Evolutionary conservation across 345 rosid genomes (phyloP).

Genomic region (Schrenkiella parvula): DNA sequence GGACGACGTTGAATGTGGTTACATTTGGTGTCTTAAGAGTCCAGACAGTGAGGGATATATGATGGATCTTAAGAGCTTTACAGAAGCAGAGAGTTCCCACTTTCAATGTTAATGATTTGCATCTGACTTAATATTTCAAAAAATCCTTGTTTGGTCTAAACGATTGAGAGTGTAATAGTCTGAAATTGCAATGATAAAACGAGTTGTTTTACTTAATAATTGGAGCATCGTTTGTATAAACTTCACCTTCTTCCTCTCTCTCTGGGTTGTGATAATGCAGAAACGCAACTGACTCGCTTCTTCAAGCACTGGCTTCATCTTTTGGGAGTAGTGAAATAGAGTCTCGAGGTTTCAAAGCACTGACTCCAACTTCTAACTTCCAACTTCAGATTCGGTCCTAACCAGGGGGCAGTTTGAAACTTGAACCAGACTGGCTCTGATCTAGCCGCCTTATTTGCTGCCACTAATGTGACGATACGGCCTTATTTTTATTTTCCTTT

Average conservation of each 20-base stretch:
- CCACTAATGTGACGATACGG: not conserved
- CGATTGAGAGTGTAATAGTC: not conserved
- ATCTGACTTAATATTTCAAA: not conserved
- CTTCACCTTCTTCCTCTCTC: not conserved
- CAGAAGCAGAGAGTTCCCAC: not conserved
- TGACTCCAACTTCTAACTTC: conserved; percentile 8
- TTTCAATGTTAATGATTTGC: not conserved
- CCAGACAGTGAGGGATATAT: not conserved
- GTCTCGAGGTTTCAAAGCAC: not conserved
- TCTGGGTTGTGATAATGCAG: conserved; percentile 10
- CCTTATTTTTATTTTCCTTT: not conserved
- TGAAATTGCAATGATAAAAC: not conserved
- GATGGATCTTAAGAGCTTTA: not conserved
- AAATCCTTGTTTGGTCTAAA: not conserved
- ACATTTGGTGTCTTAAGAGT: conserved; percentile 1
- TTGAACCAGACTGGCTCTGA: not conserved
- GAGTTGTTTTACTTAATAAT: not conserved
- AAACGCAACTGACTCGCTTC: conserved; percentile 1
- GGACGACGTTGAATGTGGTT: not conserved
- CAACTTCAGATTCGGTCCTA: conserved; percentile 9
- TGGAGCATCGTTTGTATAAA: not conserved
- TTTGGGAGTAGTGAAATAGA: not conserved
- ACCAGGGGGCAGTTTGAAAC: not conserved
- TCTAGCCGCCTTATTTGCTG: not conserved
- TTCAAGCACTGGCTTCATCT: conserved; percentile 8